Base-by-base conservation (phyloP, 495 filamentous ascomycete genomes). In the Darksidea phi region DNA sequence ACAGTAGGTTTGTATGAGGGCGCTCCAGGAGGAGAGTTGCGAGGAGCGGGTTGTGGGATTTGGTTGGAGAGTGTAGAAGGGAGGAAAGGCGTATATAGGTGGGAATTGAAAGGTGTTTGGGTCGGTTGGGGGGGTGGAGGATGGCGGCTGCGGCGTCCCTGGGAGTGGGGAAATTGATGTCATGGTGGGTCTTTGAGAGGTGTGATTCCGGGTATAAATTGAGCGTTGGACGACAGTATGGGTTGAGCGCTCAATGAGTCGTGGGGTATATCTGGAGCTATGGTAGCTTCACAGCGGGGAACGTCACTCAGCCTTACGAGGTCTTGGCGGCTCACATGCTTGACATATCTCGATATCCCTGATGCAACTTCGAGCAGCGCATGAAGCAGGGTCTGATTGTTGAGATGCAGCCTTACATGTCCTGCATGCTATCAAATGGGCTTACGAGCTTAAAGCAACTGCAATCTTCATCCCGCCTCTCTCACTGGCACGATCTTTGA, bases 1-100 rank as follows among this genome's bases (percentile, higher is more conserved):
- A 73, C 89, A 91, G 86, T 94, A 98, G 67, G 85, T 67, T 57
- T 88, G 89, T 68, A 98, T 85, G 17, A 96, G 82, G n/a, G 82
- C 70, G 41, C 87, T 85, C 94, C 94, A 98, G 76, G 88, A 89
- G 34, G 79, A 74, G 52, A 91, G 84, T 72, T 97, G 94, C 21
- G 84, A 80, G 73, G 83, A 80, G 67, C 83, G 88, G 11, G 90
- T 96, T 26, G 79, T 76, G 64, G 77, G 78, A 78, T 91, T 91
- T 46, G 87, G 84, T 78, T 97, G 93, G 63, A 79, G 80, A 62
- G 85, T 87, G 82, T 84, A 90, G 84, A 90, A 88, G 61, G 87
- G 84, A 1, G 87, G 87, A 74, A 87, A 89, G 75, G 71, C 67
- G 79, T 87, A 82, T 48, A 71, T 72, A 23, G 71, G 48, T 0